Percentiles rank a stretch among this genome's conserved stretches.
phyloP scores from a whole-genome alignment of 805 yeast genomes.

The Yamadazyma sp. region DNA sequence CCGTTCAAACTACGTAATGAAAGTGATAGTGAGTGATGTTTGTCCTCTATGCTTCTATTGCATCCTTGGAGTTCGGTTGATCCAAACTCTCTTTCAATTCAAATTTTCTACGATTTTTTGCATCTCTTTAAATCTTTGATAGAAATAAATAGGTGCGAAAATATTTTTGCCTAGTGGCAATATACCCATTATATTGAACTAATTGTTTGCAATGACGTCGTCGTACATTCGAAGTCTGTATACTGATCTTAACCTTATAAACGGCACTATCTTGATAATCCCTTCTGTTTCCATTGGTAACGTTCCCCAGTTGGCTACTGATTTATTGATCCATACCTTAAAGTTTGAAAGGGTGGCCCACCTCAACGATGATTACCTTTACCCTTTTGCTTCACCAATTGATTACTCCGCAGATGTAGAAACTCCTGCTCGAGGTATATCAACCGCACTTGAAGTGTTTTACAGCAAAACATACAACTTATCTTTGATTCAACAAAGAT shows the following conservation, averaged over 20 bases:
- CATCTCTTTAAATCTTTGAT: background rate
- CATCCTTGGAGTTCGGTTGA: conserved; percentile 6
- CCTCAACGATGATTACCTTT: conserved; percentile 60
- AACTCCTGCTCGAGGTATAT: conserved; percentile 39
- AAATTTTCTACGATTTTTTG: background rate
- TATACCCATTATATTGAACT: too few species aligned
- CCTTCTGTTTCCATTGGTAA: conserved; percentile 89
- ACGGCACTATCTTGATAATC: conserved; percentile 49
- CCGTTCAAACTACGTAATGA: conserved; percentile 10
- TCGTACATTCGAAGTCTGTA: conserved; percentile 2
- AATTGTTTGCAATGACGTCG: too few species aligned
- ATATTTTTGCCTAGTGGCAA: conserved; percentile 9
- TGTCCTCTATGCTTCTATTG: background rate
- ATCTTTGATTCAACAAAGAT: conserved; percentile 73
- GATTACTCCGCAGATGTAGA: conserved; percentile 38
- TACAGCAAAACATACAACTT: conserved; percentile 38
- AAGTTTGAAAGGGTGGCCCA: conserved; percentile 51
- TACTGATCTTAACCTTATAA: conserved; percentile 1
- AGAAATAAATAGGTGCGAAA: conserved; percentile 6
- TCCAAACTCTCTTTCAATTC: conserved; percentile 1
- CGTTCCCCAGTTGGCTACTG: conserved; percentile 80
- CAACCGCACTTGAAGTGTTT: conserved; percentile 69
- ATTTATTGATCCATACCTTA: conserved; percentile 67
- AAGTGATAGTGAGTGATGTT: conserved; percentile 9
- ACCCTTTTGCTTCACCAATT: conserved; percentile 82